Evolutionary conservation across 805 yeast genomes (phyloP), one percentile per base, ranked within the genome.

Genomic region (Sugiyamaella floridensis): DNA sequence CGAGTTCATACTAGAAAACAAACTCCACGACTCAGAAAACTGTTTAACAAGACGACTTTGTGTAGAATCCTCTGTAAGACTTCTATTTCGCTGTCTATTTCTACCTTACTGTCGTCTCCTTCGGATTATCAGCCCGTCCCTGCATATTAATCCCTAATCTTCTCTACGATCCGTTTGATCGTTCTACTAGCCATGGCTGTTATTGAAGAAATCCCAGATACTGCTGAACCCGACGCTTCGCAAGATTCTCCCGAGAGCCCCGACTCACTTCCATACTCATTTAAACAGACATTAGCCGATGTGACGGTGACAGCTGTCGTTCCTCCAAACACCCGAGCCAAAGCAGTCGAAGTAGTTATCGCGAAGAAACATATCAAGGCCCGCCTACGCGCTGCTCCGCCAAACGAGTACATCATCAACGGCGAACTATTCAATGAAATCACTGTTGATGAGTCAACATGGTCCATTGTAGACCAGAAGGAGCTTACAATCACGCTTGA

Each of bases 261-360:
- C 4, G 37, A 32, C 37, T 32, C 37, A 4, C 37, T 32, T 32
- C 37, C 37, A 28, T 68, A 71, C 47, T 51, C 60, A 15, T 73
- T 74, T 69, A 58, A 61, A n/a, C 78, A 74, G 52, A 73, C 77
- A 7, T 63, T 74, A 37, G 68, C 63, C 49, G 78, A 74, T 28
- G 65, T 73, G n/a, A 72, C 74, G 1, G 67, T 74, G 14, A 29
- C 61, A 0, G 51, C 66, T 2, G 64, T 65, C 4, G 60, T 74
- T 14, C 61, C 68, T 1, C 46, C 59, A 1, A 67, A 65, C 6
- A 67, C 73, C 1, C 59, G 71, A 7, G 71, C 72, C 44, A 71
- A 70, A 49, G 55, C 59, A n/a, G 51, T 74, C 2, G 50, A 55
- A 1, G 68, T 73, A n/a, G 49, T 48, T 5, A 53, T 74, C 15